These are phyloP conservation scores for Incumbomyces delicatus DNA, from an alignment of 2,329 filamentous ascomycete genomes.

Conservation along the genomic window DNA sequence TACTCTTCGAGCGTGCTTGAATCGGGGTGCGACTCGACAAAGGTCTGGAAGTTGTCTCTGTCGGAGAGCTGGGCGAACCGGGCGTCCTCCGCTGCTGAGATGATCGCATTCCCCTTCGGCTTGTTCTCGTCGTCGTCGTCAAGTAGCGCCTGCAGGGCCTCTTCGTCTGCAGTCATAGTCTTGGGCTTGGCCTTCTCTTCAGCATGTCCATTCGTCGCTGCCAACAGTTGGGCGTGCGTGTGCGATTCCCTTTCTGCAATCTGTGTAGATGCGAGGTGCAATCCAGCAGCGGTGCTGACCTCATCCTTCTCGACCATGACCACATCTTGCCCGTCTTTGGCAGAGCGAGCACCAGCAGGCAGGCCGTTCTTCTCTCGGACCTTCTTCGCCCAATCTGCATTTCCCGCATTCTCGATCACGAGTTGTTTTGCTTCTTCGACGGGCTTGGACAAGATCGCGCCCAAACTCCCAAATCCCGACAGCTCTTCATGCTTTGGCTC, in stretches of 20 bases:
- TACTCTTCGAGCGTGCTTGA: conserved; percentile 74
- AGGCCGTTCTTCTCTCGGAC: conserved; percentile 43
- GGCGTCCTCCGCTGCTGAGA: conserved; percentile 30
- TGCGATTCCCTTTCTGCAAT: no score
- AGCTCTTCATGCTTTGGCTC: conserved; percentile 37
- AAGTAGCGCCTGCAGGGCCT: conserved; percentile 58
- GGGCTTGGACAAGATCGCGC: conserved; percentile 36
- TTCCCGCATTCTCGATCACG: conserved; percentile 56
- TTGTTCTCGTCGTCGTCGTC: conserved; percentile 43
- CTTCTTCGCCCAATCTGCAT: conserved; percentile 39
- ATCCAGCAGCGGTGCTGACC: conserved; percentile 42
- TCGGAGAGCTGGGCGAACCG: conserved; percentile 26
- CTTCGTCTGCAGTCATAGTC: conserved; percentile 50
- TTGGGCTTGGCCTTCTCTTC: conserved; percentile 25
- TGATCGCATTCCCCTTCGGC: conserved; percentile 42
- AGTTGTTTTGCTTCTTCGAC: conserved; percentile 28
- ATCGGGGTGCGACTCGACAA: conserved; percentile 63
- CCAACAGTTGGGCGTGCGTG: background rate
- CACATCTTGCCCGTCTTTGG: conserved; percentile 23
- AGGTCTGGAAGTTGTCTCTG: conserved; percentile 56
- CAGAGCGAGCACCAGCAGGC: conserved; percentile 45
- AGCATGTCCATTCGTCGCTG: conserved; percentile 1
- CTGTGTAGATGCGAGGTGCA: conserved; percentile 39
- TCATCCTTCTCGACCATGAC: conserved; percentile 40
- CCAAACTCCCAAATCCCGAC: conserved; percentile 40